A percentile compares a stretch with the other conserved stretches of the same genome.
These are phyloP conservation scores for Globisporangium nunn DNA, from an alignment of 352 stramenopile genomes.

Conservation along the genomic window DNA sequence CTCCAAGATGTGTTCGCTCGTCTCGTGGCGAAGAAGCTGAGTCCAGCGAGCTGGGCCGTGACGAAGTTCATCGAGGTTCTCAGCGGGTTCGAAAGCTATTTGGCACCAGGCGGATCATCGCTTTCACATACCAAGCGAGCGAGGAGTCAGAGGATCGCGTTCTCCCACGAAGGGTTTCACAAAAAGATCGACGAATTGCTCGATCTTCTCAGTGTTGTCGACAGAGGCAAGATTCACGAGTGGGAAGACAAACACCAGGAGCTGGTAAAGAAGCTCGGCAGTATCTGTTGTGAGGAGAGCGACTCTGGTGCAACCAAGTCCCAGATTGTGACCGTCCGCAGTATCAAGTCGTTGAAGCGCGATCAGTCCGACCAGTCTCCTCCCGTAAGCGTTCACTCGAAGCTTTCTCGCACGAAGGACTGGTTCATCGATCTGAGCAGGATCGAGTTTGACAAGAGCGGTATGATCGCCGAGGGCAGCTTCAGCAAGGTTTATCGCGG, in stretches of 20 bases:
- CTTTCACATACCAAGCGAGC: not conserved
- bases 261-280: not conserved
- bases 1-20: not conserved
- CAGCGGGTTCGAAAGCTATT: not conserved
- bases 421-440: slow-evolving; percentile 6
- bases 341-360: not conserved
- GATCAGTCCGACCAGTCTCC: not conserved
- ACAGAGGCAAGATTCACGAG: not conserved
- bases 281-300: not conserved
- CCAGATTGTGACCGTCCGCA: not conserved
- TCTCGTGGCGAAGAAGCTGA: not conserved
- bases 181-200: slow-evolving; percentile 5
- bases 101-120: not conserved
- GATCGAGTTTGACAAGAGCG: not conserved
- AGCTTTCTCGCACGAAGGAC: not conserved
- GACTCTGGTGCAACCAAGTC: not conserved
- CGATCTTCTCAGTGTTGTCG: not conserved
- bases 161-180: slow-evolving; percentile 1
- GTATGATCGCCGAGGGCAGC: not conserved
- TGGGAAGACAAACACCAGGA: not conserved
- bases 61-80: not conserved
- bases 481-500: slow-evolving; percentile 1
- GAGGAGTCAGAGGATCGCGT: slow-evolving; percentile 1
- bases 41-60: not conserved
- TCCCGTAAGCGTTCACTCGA: not conserved